Evolutionary conservation across 495 filamentous ascomycete genomes (phyloP).

Genomic region (Cercophora newfieldiana): DNA sequence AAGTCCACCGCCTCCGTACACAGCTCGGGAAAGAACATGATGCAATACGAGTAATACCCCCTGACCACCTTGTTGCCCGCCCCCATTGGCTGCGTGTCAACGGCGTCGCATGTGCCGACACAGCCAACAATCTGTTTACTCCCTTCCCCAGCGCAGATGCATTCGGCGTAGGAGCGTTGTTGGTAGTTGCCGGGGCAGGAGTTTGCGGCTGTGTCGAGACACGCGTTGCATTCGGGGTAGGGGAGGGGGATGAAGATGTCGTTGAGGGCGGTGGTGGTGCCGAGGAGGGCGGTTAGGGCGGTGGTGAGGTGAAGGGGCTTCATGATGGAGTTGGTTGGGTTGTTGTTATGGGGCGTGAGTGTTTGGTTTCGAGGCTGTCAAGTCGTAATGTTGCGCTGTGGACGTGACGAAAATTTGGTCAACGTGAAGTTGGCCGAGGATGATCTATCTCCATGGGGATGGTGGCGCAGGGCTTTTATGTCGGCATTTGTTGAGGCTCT

Average conservation of each 20-base stretch:
- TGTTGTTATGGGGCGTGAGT: too few relatives aligned
- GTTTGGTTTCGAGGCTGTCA: background rate
- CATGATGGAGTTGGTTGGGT: background rate
- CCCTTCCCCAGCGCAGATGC: constrained; percentile 1
- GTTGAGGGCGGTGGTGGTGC: background rate
- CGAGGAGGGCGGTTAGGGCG: background rate
- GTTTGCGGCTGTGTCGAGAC: background rate
- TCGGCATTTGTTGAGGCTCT: too few relatives aligned
- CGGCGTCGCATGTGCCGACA: background rate
- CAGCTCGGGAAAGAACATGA: constrained; percentile 7
- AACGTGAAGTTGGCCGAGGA: too few relatives aligned
- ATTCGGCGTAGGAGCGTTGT: background rate
- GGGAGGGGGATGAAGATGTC: constrained; percentile 9
- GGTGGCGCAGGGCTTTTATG: too few relatives aligned
- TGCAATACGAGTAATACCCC: background rate
- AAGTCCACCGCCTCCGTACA: constrained; percentile 6
- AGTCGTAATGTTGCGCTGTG: background rate
- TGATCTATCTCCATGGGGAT: too few relatives aligned
- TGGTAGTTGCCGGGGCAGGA: constrained; percentile 12
- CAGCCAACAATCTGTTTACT: background rate
- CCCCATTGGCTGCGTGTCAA: constrained; percentile 5
- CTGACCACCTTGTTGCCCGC: constrained; percentile 1
- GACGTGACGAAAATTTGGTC: too few relatives aligned
- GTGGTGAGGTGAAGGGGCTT: background rate
- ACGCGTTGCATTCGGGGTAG: constrained; percentile 6